Conservation (phyloP, 2,329 filamentous ascomycete genomes). For the Clonostachys rosea region DNA sequence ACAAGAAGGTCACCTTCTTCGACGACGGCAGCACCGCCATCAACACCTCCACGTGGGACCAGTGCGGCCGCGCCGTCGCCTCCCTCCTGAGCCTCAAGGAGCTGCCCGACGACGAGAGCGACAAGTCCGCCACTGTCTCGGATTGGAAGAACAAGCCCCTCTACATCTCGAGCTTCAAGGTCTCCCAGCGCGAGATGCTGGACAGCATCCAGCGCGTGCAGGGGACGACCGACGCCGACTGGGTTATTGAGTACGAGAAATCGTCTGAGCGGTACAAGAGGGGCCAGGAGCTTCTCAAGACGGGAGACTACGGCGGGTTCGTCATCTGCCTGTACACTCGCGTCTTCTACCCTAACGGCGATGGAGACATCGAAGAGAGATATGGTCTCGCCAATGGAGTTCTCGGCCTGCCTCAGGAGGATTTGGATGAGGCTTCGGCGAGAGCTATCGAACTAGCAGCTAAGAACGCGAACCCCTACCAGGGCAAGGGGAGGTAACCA, state of each 20-base stretch:
- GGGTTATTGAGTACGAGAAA: slow-evolving; percentile 47
- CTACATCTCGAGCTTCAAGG: slow-evolving; percentile 49
- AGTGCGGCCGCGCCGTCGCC: slow-evolving; percentile 52
- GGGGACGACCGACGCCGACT: slow-evolving; percentile 52
- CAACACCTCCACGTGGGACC: slow-evolving; percentile 53
- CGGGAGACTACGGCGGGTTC: neutral
- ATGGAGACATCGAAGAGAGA: slow-evolving; percentile 22
- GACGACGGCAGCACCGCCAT: slow-evolving; percentile 53
- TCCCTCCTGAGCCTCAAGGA: slow-evolving; percentile 37
- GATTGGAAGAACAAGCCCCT: slow-evolving; percentile 38
- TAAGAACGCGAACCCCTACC: no score
- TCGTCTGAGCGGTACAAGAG: slow-evolving; percentile 11
- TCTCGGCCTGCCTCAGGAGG: slow-evolving; percentile 54
- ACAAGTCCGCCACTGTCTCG: slow-evolving; percentile 28
- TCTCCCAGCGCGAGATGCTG: slow-evolving; percentile 63
- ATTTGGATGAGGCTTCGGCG: slow-evolving; percentile 51
- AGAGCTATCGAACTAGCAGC: slow-evolving; percentile 28
- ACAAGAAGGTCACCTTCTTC: slow-evolving; percentile 35
- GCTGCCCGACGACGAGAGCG: slow-evolving; percentile 31
- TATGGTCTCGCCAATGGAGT: slow-evolving; percentile 37
- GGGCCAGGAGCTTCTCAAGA: neutral
- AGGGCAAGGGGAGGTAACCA: no score
- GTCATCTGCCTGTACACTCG: slow-evolving; percentile 41
- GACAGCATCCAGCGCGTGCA: slow-evolving; percentile 54
- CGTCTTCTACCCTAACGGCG: slow-evolving; percentile 40